phyloP scores from a whole-genome alignment of 2,329 filamentous ascomycete genomes.

The Diplodia corticola region DNA sequence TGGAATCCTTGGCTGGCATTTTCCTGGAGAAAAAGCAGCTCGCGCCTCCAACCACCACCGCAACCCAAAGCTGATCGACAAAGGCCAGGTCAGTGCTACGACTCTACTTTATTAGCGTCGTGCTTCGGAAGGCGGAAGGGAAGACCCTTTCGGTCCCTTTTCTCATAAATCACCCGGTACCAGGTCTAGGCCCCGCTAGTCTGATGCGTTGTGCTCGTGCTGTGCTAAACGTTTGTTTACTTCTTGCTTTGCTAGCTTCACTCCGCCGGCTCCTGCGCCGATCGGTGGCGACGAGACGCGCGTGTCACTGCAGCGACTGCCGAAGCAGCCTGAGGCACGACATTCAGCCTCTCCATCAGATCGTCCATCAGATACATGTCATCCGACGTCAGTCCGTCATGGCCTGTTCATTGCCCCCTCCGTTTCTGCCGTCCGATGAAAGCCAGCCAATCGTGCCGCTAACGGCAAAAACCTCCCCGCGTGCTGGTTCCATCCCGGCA shows the following conservation, averaged over 20 bases:
- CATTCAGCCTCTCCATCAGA: not conserved
- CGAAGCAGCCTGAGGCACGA: not conserved
- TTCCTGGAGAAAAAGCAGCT: not conserved
- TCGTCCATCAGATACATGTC: too few species aligned
- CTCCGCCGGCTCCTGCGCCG: not conserved
- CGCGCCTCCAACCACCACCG: not conserved
- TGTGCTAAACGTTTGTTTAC: constrained; percentile 16
- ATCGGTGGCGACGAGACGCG: constrained; percentile 11
- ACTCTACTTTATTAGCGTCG: not conserved
- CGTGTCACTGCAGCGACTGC: not conserved
- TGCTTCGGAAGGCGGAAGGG: constrained; percentile 13
- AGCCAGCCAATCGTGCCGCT: not conserved
- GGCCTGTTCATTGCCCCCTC: not conserved
- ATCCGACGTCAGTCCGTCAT: constrained; percentile 4
- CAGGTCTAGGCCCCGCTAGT: constrained; percentile 5
- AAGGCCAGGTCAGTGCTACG: not conserved
- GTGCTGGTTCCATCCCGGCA: not conserved
- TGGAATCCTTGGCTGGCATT: not conserved
- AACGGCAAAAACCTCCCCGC: not conserved
- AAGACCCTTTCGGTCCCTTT: constrained; percentile 12
- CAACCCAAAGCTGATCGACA: not conserved
- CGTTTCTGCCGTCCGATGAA: not conserved
- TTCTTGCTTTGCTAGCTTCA: not conserved
- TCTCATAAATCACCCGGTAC: not conserved
- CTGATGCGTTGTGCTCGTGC: not conserved